Evolutionary conservation across 331 rosid genomes (phyloP).

Genomic region (Rosa hybrid): DNA sequence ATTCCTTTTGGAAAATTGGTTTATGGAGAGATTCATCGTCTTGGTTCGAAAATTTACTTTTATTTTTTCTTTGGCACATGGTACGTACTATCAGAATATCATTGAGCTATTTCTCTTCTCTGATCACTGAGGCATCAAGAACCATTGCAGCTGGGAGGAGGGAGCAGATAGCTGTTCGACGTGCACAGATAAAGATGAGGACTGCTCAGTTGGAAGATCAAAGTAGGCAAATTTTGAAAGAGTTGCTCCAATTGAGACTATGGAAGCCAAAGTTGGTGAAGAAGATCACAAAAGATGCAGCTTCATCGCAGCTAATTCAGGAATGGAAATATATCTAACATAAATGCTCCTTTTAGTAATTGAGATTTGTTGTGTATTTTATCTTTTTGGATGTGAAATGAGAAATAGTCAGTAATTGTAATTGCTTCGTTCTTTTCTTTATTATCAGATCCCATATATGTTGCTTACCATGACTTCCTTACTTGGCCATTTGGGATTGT

Average conservation of each 20-base stretch:
- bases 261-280: slow-evolving; percentile 34
- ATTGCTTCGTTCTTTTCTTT: not conserved
- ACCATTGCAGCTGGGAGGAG: slow-evolving; percentile 92
- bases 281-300: slow-evolving; percentile 81
- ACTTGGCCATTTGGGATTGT: slow-evolving; percentile 50
- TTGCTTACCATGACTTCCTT: slow-evolving; percentile 96
- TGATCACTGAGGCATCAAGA: slow-evolving; percentile 90
- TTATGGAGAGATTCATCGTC: too few relatives aligned
- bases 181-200: slow-evolving; percentile 85
- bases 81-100: slow-evolving; percentile 13
- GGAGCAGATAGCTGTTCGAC: slow-evolving; percentile 87
- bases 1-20: too few relatives aligned
- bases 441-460: slow-evolving; percentile 74
- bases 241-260: slow-evolving; percentile 51
- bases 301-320: slow-evolving; percentile 86
- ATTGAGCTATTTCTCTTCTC: slow-evolving; percentile 68
- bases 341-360: not conserved
- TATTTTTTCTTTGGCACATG: too few relatives aligned
- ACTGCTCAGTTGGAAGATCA: slow-evolving; percentile 96
- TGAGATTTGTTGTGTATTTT: not conserved
- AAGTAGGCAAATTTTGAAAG: slow-evolving; percentile 81
- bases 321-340: slow-evolving; percentile 30
- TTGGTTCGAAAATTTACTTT: too few relatives aligned
- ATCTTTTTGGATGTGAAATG: slow-evolving; percentile 4
- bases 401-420: slow-evolving; percentile 7